Conservation (phyloP, 768 basidiomycete genomes). For the Macrolepiota albuminosa region DNA sequence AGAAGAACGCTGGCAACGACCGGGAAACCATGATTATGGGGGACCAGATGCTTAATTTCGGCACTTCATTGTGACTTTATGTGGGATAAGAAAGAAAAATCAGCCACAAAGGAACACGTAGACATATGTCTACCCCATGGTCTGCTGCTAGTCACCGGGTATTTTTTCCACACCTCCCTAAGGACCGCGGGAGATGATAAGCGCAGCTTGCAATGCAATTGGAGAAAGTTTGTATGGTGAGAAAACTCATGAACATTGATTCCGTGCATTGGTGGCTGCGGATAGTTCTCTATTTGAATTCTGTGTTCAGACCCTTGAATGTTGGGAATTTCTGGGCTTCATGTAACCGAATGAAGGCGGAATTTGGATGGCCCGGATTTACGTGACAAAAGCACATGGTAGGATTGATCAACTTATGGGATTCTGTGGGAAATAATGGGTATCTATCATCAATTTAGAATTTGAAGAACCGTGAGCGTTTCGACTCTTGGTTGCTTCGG, state of each 20-base stretch:
- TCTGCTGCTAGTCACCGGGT: constrained; percentile 6
- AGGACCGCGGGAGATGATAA: constrained; percentile 2
- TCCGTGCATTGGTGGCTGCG: constrained; percentile 7
- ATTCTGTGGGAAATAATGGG: background rate
- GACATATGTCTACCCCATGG: constrained; percentile 1
- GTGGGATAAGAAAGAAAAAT: constrained; percentile 3
- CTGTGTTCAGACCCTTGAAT: background rate
- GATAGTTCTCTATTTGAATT: background rate
- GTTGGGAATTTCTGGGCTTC: background rate
- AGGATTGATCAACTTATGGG: background rate
- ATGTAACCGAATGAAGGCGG: background rate
- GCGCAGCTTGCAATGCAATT: background rate
- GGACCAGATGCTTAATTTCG: background rate
- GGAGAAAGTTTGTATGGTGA: constrained; percentile 6
- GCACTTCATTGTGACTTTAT: constrained; percentile 10
- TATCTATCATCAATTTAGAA: background rate
- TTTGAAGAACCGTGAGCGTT: constrained; percentile 25
- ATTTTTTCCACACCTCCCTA: constrained; percentile 3
- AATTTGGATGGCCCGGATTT: background rate
- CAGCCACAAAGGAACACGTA: constrained; percentile 15
- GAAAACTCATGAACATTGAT: constrained; percentile 4
- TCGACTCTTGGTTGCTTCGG: constrained; percentile 6
- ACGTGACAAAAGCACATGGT: constrained; percentile 1
- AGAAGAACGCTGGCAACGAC: background rate
- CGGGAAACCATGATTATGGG: constrained; percentile 13